Evolutionary conservation across 495 filamentous ascomycete genomes (phyloP), one percentile per base, ranked within the genome.

Genomic region (Usnea hakonensis): DNA sequence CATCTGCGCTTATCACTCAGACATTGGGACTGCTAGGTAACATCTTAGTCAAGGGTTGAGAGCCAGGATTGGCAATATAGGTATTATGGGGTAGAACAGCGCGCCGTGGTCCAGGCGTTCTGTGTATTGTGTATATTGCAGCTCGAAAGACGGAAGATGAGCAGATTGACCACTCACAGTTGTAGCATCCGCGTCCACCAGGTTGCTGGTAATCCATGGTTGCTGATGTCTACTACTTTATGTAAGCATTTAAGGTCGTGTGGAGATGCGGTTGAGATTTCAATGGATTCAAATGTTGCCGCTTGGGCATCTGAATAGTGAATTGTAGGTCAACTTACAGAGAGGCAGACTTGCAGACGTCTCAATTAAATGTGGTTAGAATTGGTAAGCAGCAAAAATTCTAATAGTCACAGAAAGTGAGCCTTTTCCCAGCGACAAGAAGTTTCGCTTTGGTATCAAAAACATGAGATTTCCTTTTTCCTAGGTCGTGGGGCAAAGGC

Each of bases 161-260:
- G 17, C 21, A n/a, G 23, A 19, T 55, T 8, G 46, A 63, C 66
- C 61, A 89, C 87, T 77, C 74, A 90, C 87, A 90, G 78, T 91
- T 91, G 79, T 88, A 91, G 79, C 88, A 91, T 62, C 81, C 86
- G 73, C 87, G 85, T 66, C 71, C 71, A 48, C 78, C 79, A 74
- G 77, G 75, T 66, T 71, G 66, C 69, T 77, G 77, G 65, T 71
- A 77, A 62, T 81, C 79, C 80, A 83, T 83, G 64, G 66, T 79
- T 69, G 9, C 33, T 54, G 19, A 33, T 35, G 8, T 40, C 17
- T 52, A 8, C 40, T n/a, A 10, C 23, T 23, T 55, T 50, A 58
- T 28, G 23, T 16, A 21, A 61, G 58, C 5, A 32, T 26, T 23
- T 53, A 17, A 26, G 33, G 23, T 63, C 43, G 54, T 21, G 23